Evolutionary conservation across 345 rosid species (phyloP).

Genomic region (Toxicodendron radicans): DNA sequence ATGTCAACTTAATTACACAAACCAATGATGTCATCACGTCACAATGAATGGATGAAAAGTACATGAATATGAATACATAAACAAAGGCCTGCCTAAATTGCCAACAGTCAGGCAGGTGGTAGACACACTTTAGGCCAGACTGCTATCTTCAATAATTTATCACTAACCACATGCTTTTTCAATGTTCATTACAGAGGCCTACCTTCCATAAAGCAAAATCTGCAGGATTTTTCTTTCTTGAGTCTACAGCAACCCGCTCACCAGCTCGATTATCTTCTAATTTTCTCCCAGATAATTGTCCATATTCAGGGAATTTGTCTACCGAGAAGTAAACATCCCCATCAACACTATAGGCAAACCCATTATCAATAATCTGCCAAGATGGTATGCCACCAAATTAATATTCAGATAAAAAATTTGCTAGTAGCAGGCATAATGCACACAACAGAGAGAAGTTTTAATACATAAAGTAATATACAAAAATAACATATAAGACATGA

Average conservation of each 20-base stretch:
- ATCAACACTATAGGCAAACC: slow-evolving; percentile 72
- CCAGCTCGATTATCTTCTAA: slow-evolving; percentile 94
- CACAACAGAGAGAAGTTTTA: not conserved
- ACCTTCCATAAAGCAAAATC: slow-evolving; percentile 99
- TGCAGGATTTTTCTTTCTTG: slow-evolving; percentile 88
- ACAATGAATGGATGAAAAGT: not conserved
- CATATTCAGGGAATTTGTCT: slow-evolving; percentile 70
- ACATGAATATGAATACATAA: not conserved
- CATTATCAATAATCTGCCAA: slow-evolving; percentile 83
- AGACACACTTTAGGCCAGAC: not conserved
- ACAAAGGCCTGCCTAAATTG: not conserved
- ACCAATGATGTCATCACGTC: not conserved
- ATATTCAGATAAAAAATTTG: not conserved
- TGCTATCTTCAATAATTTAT: not conserved
- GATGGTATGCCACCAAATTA: slow-evolving; percentile 16
- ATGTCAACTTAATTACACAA: not conserved
- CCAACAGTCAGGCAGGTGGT: not conserved
- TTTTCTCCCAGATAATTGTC: slow-evolving; percentile 79
- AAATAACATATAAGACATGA: not conserved
- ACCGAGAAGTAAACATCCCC: slow-evolving; percentile 86
- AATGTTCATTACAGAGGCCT: slow-evolving; percentile 2
- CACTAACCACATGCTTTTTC: not conserved
- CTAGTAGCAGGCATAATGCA: not conserved
- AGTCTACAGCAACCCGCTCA: slow-evolving; percentile 89
- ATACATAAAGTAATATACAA: not conserved